Base-by-base conservation (phyloP, 2,329 filamentous ascomycete genomes). In the Botrytis fragariae region DNA sequence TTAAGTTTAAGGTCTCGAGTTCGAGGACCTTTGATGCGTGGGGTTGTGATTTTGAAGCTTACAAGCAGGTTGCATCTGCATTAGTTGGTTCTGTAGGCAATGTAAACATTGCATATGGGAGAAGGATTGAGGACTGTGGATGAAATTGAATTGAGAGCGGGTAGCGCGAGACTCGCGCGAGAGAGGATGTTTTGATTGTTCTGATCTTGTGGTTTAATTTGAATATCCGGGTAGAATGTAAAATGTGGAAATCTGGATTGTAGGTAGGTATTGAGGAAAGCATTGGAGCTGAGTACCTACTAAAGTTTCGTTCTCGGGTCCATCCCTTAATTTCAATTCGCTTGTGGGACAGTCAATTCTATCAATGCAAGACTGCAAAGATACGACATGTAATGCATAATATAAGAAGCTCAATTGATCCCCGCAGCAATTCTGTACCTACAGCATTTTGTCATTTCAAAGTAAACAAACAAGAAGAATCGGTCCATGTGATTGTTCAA, bases 91-190 rank as follows among this genome's bases (percentile, higher is more conserved):
- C 22, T 63, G 37, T 63, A 39, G 60, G 37, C 16, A 42, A 42
- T 42, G 60, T 39, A 62, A 25, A 37, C 35, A 61, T 25, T 61
- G 59, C 59, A n/a, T 29, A 29, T 32, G 51, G 14, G n/a, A 61
- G 59, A 39, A 39, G 22, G 59, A 61, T 61, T n/a, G 59, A n/a
- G 12, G 59, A n/a, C 25, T 59, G 14, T 29, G 51, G n/a, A 57
- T 57, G n/a, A 18, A 57, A 51, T 68, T 54, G 32, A 51, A 44
- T 69, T 59, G 35, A n/a, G 37, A 25, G 69, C 54, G 54, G 59
- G 29, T 71, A 63, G 10, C 69, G 69, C 69, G 69, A 39, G 20
- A 25, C 20, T 63, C 37, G 16, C 69, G 69, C 69, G 59, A 39
- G 12, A 16, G 29, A 37, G 35, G 9, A 25, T 45, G n/a, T 8